Evolutionary conservation across 1,284 basidiomycete genomes (phyloP), one percentile per base, ranked within the genome.

Genomic region (Cryptococcus amylolentus): DNA sequence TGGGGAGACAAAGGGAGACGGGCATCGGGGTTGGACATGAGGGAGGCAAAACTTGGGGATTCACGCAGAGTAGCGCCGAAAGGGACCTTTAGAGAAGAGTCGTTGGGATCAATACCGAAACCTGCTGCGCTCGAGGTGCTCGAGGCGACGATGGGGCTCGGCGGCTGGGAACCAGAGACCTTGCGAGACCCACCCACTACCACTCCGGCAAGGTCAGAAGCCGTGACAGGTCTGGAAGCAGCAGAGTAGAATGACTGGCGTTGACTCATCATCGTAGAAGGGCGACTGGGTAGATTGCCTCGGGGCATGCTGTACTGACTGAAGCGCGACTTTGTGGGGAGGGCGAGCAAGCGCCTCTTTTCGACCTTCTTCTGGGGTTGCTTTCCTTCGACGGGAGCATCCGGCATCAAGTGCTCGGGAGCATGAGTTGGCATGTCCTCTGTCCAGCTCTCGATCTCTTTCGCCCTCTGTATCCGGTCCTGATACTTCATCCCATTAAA

Each of bases 401-500:
- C 31, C 31, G 95, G 95, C 10, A 95, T 86, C 72, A 94, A 91
- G 57, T 88, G 82, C 62, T 87, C 88, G 1, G 95, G 96, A 3
- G 95, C 96, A 13, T 95, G 87, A 31, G 88, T 85, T 78, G 97
- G 96, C 67, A 98, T 98, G 73, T 98, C 91, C 67, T 89, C 88
- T 31, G 92, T 87, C 95, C 95, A 98, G 69, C 88, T 86, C 77
- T 99, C 96, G 67, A 98, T 96, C 76, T 93, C 91, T 41, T 84
- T 84, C 13, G 88, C 86, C 31, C 95, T 86, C 64, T 87, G 85
- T 86, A 92, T 93, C 18, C 94, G 85, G 72, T 98, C 86, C 71
- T 91, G 88, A 76, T 95, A 93, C 38, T 91, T 91, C 79, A 98
- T 95, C 53, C 86, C 84, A 65, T 88, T 87, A 81, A 97, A 98